These are phyloP conservation scores for Cercospora sp. DNA, from an alignment of 2,329 filamentous ascomycete genomes.

Conservation along the genomic window DNA sequence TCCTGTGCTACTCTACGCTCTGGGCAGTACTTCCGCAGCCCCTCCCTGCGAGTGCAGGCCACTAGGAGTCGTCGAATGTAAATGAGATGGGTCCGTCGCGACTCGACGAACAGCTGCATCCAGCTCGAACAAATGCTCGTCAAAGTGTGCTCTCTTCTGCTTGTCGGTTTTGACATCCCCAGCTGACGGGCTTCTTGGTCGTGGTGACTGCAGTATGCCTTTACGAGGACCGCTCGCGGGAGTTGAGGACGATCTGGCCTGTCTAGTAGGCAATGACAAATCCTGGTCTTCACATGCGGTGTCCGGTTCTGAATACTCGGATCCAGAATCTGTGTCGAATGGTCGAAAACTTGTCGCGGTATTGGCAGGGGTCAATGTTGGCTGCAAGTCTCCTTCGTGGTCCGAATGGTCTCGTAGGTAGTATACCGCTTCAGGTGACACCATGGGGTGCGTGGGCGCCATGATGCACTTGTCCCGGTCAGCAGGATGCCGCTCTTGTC, in stretches of 20 bases:
- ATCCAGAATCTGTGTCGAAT: neutral
- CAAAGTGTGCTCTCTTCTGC: constrained; percentile 19
- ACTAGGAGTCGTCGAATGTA: neutral
- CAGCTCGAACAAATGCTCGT: constrained; percentile 8
- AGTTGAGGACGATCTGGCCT: neutral
- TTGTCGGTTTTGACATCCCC: constrained; percentile 6
- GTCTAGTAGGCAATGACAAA: neutral
- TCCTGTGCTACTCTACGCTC: constrained; percentile 12
- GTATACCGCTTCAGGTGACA: neutral
- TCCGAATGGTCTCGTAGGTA: neutral
- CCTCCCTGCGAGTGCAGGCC: neutral
- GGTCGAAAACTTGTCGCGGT: neutral
- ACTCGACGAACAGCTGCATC: constrained; percentile 6
- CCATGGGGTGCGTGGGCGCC: constrained; percentile 7
- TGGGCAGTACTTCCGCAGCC: neutral
- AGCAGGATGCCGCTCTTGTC: constrained; percentile 6
- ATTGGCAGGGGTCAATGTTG: neutral
- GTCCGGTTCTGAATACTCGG: neutral
- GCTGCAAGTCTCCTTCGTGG: neutral
- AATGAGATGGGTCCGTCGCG: constrained; percentile 5
- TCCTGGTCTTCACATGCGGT: neutral
- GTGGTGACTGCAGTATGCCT: neutral
- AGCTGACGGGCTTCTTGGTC: neutral
- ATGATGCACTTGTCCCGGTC: constrained; percentile 13
- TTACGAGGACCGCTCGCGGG: neutral